Conservation (phyloP, 176 grass and related monocot species). For the Thalia dealbata region DNA sequence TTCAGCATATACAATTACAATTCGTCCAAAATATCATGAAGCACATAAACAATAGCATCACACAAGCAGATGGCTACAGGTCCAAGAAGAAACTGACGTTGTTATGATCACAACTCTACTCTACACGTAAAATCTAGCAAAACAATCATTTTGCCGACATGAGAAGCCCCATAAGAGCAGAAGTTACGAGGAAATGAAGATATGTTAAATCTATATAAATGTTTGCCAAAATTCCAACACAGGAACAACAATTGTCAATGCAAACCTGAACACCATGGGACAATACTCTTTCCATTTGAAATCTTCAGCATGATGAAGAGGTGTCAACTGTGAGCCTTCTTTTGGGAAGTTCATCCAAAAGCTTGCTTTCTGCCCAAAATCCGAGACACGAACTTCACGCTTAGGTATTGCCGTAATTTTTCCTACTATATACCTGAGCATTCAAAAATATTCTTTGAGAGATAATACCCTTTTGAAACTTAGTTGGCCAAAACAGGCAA, state of each 20-base stretch:
- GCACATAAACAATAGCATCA: too few relatives aligned
- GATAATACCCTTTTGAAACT: not conserved
- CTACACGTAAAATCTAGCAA: too few relatives aligned
- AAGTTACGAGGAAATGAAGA: too few relatives aligned
- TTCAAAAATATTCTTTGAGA: not conserved
- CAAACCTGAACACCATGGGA: constrained; percentile 95
- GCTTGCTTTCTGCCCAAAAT: constrained; percentile 90
- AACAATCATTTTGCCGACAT: too few relatives aligned
- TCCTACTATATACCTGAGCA: constrained; percentile 85
- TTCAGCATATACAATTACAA: too few relatives aligned
- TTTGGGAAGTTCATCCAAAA: constrained; percentile 98
- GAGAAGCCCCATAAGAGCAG: too few relatives aligned
- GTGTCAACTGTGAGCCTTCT: constrained; percentile 83
- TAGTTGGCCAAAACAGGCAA: too few relatives aligned
- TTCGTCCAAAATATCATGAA: too few relatives aligned
- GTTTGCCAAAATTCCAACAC: not conserved
- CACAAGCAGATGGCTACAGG: too few relatives aligned
- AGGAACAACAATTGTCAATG: constrained; percentile 3
- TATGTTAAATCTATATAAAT: not conserved
- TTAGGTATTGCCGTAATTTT: constrained; percentile 96
- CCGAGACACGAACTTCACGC: constrained; percentile 84
- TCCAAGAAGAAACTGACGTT: too few relatives aligned
- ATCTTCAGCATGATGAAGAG: constrained; percentile 76
- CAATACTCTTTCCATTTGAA: constrained; percentile 99
- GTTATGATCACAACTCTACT: too few relatives aligned